A percentile compares a stretch with the other conserved stretches of the same genome.
These are phyloP conservation scores for Microbotryum intermedium DNA, from an alignment of 1,284 basidiomycete species.

Conservation along the genomic window DNA sequence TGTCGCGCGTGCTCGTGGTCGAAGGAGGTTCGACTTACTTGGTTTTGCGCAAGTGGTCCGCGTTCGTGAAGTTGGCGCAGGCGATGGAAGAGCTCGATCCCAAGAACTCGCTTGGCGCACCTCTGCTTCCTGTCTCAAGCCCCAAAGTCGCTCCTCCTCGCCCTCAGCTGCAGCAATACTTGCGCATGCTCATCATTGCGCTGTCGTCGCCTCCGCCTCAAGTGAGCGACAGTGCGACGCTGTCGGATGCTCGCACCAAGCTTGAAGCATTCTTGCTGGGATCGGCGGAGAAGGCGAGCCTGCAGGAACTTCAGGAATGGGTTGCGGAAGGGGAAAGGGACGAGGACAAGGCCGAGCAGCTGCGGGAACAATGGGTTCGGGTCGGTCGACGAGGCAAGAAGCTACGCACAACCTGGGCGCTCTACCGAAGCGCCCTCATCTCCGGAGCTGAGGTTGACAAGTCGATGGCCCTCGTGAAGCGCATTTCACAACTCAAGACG, in stretches of 20 bases:
- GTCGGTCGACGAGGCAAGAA: constrained; percentile 6
- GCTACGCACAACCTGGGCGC: constrained; percentile 20
- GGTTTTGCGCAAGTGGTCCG: not conserved
- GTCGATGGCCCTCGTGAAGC: constrained; percentile 10
- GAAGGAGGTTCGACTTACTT: not conserved
- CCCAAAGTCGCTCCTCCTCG: not conserved
- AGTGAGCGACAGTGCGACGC: not conserved
- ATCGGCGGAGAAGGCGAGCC: not conserved
- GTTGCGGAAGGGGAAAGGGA: not conserved
- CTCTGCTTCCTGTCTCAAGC: constrained; percentile 4
- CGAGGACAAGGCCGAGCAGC: constrained; percentile 5
- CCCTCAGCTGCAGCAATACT: constrained; percentile 10
- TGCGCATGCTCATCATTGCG: constrained; percentile 18
- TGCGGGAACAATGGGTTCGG: constrained; percentile 6
- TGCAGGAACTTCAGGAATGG: constrained; percentile 2
- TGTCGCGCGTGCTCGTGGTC: constrained; percentile 7
- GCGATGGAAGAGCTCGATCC: constrained; percentile 11
- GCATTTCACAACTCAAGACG: not conserved
- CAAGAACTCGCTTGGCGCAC: constrained; percentile 3
- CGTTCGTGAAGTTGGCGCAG: constrained; percentile 1
- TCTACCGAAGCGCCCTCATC: constrained; percentile 19
- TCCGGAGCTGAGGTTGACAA: constrained; percentile 22
- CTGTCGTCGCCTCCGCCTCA: constrained; percentile 13
- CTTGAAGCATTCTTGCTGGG: constrained; percentile 24
- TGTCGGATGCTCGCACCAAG: constrained; percentile 3